Percentiles rank a stretch among this genome's conserved stretches.
Conservation (phyloP, 1,139 yeast species). For the Geotrichum cucujoidarum region DNA sequence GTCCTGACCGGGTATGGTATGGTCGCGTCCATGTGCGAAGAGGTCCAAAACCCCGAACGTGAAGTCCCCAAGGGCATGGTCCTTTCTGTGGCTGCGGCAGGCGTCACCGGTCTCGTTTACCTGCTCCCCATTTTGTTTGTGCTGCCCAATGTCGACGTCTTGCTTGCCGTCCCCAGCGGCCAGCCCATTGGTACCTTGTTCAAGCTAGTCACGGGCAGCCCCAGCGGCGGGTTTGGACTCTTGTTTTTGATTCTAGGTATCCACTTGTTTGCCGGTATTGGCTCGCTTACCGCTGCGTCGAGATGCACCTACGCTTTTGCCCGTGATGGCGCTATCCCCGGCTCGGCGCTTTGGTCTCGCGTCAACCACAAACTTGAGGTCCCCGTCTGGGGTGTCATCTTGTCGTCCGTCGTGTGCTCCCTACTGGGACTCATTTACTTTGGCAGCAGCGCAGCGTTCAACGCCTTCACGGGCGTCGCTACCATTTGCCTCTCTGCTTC, state of each 20-base stretch:
- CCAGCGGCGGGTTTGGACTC: constrained; percentile 41
- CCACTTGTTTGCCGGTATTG: constrained; percentile 25
- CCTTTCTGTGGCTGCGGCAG: constrained; percentile 58
- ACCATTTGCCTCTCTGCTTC: constrained; percentile 74
- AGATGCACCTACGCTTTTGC: constrained; percentile 78
- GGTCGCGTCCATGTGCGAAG: constrained; percentile 77
- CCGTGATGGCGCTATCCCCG: constrained; percentile 78
- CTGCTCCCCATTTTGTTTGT: constrained; percentile 67
- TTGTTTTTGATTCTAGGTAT: constrained; percentile 49
- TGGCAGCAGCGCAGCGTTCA: constrained; percentile 67
- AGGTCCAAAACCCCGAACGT: constrained; percentile 67
- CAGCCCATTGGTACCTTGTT: constrained; percentile 47
- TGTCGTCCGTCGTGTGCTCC: constrained; percentile 61
- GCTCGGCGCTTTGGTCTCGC: constrained; percentile 55
- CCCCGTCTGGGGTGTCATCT: constrained; percentile 64
- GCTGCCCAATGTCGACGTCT: constrained; percentile 51
- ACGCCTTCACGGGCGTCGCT: constrained; percentile 78
- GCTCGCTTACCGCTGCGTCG: constrained; percentile 63
- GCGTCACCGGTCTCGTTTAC: constrained; percentile 63
- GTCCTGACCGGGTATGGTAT: constrained; percentile 80
- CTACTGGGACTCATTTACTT: constrained; percentile 60
- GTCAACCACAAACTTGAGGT: constrained; percentile 57
- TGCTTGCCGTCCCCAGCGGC: constrained; percentile 50
- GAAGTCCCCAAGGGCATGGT: constrained; percentile 72
- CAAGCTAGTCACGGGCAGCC: constrained; percentile 63